Percentiles rank a stretch among this genome's conserved stretches.
Evolutionary conservation across 192 early-diverging fungal species (phyloP).

Genomic region (Entomortierella lignicola): DNA sequence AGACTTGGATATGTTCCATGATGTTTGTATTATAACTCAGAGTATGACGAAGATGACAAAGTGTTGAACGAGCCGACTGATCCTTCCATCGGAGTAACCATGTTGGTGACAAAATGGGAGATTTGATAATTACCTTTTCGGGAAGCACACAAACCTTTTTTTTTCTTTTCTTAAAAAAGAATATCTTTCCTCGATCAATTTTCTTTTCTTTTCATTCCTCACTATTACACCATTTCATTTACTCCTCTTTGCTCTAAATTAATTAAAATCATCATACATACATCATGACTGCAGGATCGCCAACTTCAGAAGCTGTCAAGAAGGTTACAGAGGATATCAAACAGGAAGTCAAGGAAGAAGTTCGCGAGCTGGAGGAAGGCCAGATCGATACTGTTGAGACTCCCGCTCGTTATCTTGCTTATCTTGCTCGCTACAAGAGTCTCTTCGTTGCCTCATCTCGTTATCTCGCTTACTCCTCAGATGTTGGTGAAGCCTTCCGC

Average conservation of each 20-base stretch:
- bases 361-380: constrained; percentile 43
- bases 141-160: no score
- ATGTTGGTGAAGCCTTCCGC: constrained; percentile 77
- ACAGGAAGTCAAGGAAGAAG: constrained; percentile 29
- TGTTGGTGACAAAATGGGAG: neutral
- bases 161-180: no score
- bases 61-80: no score
- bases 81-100: no score
- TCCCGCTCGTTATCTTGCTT: constrained; percentile 64
- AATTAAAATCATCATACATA: neutral
- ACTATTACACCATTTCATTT: neutral
- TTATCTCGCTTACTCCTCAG: constrained; percentile 74
- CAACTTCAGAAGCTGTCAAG: constrained; percentile 24
- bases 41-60: no score
- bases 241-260: neutral
- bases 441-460: constrained; percentile 59
- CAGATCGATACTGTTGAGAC: constrained; percentile 60
- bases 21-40: no score
- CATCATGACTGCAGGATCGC: constrained; percentile 15
- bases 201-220: no score
- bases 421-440: constrained; percentile 60
- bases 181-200: no score
- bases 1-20: no score
- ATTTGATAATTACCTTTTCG: constrained; percentile 1
- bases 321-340: constrained; percentile 38